Conservation (phyloP, 75 land plant genomes). For the Pseudotsuga menziesii region DNA sequence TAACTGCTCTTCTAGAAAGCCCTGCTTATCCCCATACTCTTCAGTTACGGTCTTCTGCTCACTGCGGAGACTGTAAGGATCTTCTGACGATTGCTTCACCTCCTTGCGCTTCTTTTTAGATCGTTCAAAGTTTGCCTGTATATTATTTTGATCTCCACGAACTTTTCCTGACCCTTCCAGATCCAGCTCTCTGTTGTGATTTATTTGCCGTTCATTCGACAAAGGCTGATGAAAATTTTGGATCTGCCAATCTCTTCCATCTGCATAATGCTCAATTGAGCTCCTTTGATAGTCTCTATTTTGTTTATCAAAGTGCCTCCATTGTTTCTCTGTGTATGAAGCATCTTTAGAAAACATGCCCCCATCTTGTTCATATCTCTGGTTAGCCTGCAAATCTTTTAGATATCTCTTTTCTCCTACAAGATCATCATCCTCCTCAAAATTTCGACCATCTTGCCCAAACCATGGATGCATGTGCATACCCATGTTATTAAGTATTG, state of each 20-base stretch:
- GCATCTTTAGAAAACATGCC: slow-evolving; percentile 3
- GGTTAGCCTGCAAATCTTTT: background rate
- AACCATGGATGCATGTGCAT: background rate
- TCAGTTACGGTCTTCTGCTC: background rate
- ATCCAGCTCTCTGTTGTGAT: slow-evolving; percentile 3
- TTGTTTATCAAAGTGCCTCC: slow-evolving; percentile 10
- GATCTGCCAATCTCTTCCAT: slow-evolving; percentile 9
- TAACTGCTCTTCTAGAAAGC: slow-evolving; percentile 2
- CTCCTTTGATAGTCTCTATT: slow-evolving; percentile 5
- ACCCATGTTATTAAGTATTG: background rate
- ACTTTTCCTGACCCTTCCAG: slow-evolving; percentile 4
- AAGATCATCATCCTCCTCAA: background rate
- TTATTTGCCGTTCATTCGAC: background rate
- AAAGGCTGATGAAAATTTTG: slow-evolving; percentile 1
- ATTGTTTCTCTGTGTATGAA: background rate
- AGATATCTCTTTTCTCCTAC: background rate
- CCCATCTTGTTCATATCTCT: background rate
- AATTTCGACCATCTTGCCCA: slow-evolving; percentile 6
- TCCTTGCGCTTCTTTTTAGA: slow-evolving; percentile 8
- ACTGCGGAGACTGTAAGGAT: background rate
- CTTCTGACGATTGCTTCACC: background rate
- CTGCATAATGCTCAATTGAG: background rate
- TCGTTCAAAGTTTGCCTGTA: background rate
- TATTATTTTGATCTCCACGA: slow-evolving; percentile 1
- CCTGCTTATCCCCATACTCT: background rate